phyloP scores from a whole-genome alignment of 2,329 filamentous ascomycete species.

The Arthrobotrys entomopaga region DNA sequence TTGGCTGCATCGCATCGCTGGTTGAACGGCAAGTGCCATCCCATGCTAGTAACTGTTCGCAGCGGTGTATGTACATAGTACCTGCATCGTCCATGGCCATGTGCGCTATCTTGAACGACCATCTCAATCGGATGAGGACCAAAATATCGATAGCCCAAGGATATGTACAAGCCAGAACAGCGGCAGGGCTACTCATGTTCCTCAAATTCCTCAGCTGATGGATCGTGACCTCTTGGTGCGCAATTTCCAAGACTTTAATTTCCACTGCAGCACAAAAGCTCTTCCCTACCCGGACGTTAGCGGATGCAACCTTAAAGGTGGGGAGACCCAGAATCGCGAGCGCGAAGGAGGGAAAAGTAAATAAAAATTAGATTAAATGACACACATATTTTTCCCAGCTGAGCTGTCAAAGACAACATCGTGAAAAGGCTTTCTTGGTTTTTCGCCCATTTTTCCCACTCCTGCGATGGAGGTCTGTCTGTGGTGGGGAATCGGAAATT shows the following conservation, averaged over 20 bases:
- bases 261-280: constrained; percentile 38
- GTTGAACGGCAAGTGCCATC: too few relatives aligned
- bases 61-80: neutral
- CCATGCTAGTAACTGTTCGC: too few relatives aligned
- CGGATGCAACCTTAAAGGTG: constrained; percentile 28
- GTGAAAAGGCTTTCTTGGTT: neutral
- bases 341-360: constrained; percentile 12
- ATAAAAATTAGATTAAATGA: constrained; percentile 23
- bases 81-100: constrained; percentile 2
- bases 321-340: constrained; percentile 15
- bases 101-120: constrained; percentile 7
- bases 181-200: neutral
- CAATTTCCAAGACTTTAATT: constrained; percentile 52
- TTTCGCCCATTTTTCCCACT: constrained; percentile 20
- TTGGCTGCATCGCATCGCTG: too few relatives aligned
- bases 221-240: constrained; percentile 37
- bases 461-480: constrained; percentile 8
- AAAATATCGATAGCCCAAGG: constrained; percentile 26
- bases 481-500: constrained; percentile 50
- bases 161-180: constrained; percentile 1
- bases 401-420: constrained; percentile 43
- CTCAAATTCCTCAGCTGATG: constrained; percentile 25
- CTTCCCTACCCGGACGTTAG: constrained; percentile 7
- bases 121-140: constrained; percentile 11
- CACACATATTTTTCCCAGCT: constrained; percentile 34